A percentile compares a stretch with the other conserved stretches of the same genome.
Conservation (phyloP, 441 rosid species). For the Pelargonium fulgidum region DNA sequence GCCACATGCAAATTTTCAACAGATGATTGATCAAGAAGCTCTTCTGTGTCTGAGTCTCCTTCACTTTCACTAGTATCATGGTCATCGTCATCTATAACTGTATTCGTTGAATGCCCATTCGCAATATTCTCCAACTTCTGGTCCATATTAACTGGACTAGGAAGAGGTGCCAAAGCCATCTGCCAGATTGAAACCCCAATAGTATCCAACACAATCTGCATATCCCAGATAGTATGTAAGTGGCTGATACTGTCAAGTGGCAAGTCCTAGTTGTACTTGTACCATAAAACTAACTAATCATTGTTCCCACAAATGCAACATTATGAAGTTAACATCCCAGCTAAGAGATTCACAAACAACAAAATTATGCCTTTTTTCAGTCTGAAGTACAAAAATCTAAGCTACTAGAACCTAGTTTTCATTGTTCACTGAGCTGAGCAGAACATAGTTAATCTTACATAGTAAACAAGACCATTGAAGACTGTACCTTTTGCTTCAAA, state of each 20-base stretch:
- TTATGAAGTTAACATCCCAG: neutral
- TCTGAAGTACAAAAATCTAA: neutral
- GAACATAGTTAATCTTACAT: neutral
- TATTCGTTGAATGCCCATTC: slow-evolving; percentile 44
- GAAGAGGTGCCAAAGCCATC: slow-evolving; percentile 60
- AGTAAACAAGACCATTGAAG: neutral
- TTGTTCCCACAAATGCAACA: neutral
- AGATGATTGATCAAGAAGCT: slow-evolving; percentile 27
- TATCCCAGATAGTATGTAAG: slow-evolving; percentile 13
- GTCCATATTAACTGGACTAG: slow-evolving; percentile 25
- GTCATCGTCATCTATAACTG: slow-evolving; percentile 31
- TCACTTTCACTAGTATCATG: slow-evolving; percentile 47
- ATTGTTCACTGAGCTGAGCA: neutral
- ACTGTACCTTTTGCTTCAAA: slow-evolving; percentile 71
- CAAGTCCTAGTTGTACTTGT: too few relatives aligned
- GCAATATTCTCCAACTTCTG: slow-evolving; percentile 29
- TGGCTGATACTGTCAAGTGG: too few relatives aligned
- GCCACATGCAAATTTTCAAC: slow-evolving; percentile 45
- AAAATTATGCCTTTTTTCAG: neutral
- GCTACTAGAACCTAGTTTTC: neutral
- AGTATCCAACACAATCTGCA: slow-evolving; percentile 66
- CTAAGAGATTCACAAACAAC: too few relatives aligned
- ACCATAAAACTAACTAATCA: neutral
- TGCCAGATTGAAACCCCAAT: slow-evolving; percentile 90
- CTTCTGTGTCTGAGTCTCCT: slow-evolving; percentile 36